phyloP scores from a whole-genome alignment of 192 early-diverging fungal genomes.

The Coemansia sp. region DNA sequence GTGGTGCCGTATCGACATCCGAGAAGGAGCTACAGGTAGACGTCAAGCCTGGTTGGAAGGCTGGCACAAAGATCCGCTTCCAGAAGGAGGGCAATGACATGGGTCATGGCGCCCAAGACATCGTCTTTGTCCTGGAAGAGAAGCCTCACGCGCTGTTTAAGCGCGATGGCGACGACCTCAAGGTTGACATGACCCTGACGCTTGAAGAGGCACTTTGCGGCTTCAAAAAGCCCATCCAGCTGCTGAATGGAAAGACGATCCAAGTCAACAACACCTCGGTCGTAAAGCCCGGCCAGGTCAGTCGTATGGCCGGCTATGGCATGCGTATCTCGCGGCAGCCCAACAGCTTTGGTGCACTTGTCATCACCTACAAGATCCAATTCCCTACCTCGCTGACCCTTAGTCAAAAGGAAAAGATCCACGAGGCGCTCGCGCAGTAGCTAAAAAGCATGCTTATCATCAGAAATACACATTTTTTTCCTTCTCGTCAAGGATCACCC shows the following conservation, averaged over 20 bases:
- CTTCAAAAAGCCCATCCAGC: constrained; percentile 71
- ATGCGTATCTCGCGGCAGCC: constrained; percentile 92
- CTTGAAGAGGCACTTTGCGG: constrained; percentile 79
- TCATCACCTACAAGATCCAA: constrained; percentile 76
- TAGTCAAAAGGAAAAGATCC: constrained; percentile 70
- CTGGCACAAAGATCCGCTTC: constrained; percentile 95
- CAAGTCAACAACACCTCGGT: constrained; percentile 64
- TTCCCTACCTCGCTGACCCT: constrained; percentile 73
- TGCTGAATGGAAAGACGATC: constrained; percentile 74
- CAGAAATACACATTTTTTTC: background rate
- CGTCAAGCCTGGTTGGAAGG: constrained; percentile 96
- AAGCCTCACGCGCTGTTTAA: constrained; percentile 86
- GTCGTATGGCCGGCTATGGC: constrained; percentile 75
- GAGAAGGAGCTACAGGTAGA: constrained; percentile 86
- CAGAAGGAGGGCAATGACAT: constrained; percentile 86
- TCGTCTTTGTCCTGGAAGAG: constrained; percentile 93
- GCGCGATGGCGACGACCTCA: constrained; percentile 86
- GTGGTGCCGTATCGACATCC: constrained; percentile 39
- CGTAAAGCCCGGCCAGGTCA: constrained; percentile 74
- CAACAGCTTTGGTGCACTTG: constrained; percentile 83
- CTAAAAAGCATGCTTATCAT: too few relatives aligned
- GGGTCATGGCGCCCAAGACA: constrained; percentile 80
- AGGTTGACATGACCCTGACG: constrained; percentile 61
- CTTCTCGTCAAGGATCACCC: background rate
- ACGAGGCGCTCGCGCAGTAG: constrained; percentile 41